A percentile compares a stretch with the other conserved stretches of the same genome.
phyloP scores from a whole-genome alignment of 1,139 yeast genomes.

The Suhomyces taliae region DNA sequence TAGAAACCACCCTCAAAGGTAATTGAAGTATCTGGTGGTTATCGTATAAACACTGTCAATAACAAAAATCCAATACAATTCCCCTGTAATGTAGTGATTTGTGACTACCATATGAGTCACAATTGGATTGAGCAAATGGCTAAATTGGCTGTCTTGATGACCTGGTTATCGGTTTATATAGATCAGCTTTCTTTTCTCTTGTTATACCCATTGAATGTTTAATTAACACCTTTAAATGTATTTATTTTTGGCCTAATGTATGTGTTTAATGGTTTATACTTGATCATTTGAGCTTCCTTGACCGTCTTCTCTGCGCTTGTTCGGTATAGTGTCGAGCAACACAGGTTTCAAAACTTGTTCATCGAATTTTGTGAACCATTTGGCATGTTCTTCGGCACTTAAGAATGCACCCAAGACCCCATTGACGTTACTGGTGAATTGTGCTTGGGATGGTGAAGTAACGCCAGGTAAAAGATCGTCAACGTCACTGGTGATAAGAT shows the following conservation, averaged over 20 bases:
- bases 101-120: too few relatives aligned
- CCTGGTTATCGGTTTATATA: too few relatives aligned
- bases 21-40: too few relatives aligned
- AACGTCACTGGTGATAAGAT: slow-evolving; percentile 36
- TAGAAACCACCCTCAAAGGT: too few relatives aligned
- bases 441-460: neutral
- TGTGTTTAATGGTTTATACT: neutral
- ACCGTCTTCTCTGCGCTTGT: slow-evolving; percentile 13
- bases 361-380: slow-evolving; percentile 92
- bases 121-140: too few relatives aligned
- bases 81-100: too few relatives aligned
- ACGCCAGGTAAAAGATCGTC: slow-evolving; percentile 36
- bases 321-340: slow-evolving; percentile 59
- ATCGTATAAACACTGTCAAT: too few relatives aligned
- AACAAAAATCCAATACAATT: too few relatives aligned
- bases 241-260: neutral
- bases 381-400: slow-evolving; percentile 74
- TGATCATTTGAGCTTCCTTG: slow-evolving; percentile 2
- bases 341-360: slow-evolving; percentile 97
- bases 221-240: neutral
- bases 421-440: slow-evolving; percentile 7
- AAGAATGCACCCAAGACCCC: slow-evolving; percentile 46
- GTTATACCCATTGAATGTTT: too few relatives aligned
- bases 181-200: too few relatives aligned
- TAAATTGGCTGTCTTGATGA: too few relatives aligned